Conservation (phyloP, 805 yeast species). For the Torulaspora indica region DNA sequence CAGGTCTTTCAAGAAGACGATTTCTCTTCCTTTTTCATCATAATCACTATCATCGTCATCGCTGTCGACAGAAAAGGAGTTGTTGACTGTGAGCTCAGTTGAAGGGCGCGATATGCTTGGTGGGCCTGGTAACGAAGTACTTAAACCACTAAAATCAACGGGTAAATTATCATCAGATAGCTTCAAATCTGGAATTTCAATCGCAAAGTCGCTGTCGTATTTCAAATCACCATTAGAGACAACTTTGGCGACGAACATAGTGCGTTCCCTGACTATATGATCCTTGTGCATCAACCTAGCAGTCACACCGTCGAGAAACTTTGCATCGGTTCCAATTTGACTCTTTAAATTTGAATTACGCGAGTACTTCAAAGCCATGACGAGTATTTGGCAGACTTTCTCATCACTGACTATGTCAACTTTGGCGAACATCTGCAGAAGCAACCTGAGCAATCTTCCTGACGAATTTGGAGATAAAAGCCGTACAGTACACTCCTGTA, state of each 20-base stretch:
- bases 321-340: conserved; percentile 15
- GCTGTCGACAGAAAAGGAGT: conserved; percentile 15
- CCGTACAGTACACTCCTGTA: conserved; percentile 20
- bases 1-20: conserved; percentile 72
- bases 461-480: conserved; percentile 8
- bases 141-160: conserved; percentile 11
- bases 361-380: conserved; percentile 12
- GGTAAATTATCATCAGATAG: conserved; percentile 1
- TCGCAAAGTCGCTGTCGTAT: conserved; percentile 29
- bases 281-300: conserved; percentile 26
- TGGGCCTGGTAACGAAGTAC: no score
- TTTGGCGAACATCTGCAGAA: conserved; percentile 12
- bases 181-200: conserved; percentile 20
- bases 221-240: conserved; percentile 25
- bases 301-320: conserved; percentile 31
- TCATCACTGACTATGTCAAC: conserved; percentile 19
- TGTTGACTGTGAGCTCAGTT: background rate
- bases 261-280: conserved; percentile 28
- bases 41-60: conserved; percentile 36
- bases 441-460: conserved; percentile 1
- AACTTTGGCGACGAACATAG: conserved; percentile 35
- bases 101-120: background rate
- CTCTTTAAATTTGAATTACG: conserved; percentile 10
- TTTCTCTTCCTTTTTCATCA: conserved; percentile 43
- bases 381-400: conserved; percentile 22